A percentile compares a stretch with the other conserved stretches of the same genome.
Conservation (phyloP, 805 yeast species). For the Teunomyces cretensis region DNA sequence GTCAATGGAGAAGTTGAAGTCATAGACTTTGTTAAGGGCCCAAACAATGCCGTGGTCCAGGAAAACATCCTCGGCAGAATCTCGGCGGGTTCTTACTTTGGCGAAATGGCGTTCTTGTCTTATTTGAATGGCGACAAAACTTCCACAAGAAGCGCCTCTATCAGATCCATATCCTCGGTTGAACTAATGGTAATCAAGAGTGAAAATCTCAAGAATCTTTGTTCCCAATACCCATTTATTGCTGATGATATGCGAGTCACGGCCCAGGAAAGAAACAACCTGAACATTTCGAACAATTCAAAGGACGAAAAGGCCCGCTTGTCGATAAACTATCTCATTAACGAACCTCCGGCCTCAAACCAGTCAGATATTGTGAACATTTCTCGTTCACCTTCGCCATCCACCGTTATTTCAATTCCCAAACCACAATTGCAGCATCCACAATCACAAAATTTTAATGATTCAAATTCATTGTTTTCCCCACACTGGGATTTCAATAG, state of each 20-base stretch:
- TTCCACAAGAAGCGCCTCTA: constrained; percentile 55
- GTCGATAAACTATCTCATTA: constrained; percentile 23
- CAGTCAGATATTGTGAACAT: background rate
- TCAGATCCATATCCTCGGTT: constrained; percentile 58
- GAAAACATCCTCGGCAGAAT: constrained; percentile 56
- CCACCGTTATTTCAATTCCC: constrained; percentile 3
- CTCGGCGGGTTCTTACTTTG: constrained; percentile 65
- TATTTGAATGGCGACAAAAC: constrained; percentile 33
- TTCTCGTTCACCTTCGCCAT: constrained; percentile 1
- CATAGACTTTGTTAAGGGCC: constrained; percentile 28
- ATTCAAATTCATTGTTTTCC: constrained; percentile 12
- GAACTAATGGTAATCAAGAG: constrained; percentile 62
- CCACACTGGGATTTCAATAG: constrained; percentile 18
- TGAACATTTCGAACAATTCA: constrained; percentile 17
- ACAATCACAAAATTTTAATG: constrained; percentile 9
- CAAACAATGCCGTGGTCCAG: constrained; percentile 12
- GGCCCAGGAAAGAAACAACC: constrained; percentile 50
- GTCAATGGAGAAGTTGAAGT: constrained; percentile 73
- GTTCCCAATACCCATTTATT: constrained; percentile 57
- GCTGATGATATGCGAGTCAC: constrained; percentile 60
- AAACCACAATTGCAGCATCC: constrained; percentile 10
- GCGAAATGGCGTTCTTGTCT: constrained; percentile 71
- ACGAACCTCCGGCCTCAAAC: constrained; percentile 2
- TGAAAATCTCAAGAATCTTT: constrained; percentile 52
- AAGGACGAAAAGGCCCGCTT: constrained; percentile 8